phyloP scores from a whole-genome alignment of 1,139 yeast species.

The Suhomyces choctaworum region DNA sequence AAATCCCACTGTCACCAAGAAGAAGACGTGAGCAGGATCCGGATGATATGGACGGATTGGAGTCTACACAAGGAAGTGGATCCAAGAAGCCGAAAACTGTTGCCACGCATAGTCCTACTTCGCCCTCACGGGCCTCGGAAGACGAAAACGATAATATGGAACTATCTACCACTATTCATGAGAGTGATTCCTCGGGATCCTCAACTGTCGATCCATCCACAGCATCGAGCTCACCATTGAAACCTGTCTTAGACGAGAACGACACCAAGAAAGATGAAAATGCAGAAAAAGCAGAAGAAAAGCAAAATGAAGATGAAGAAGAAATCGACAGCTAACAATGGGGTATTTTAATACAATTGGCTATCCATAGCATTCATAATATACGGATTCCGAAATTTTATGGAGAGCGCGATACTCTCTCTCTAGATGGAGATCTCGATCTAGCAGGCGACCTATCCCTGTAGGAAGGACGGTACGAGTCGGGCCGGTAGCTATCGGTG shows the following conservation, averaged over 20 bases:
- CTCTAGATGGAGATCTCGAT: conserved; percentile 18
- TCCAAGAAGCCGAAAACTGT: conserved; percentile 8
- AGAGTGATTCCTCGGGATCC: conserved; percentile 1
- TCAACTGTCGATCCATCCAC: conserved; percentile 8
- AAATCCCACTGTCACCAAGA: conserved; percentile 9
- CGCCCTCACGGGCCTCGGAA: conserved; percentile 4
- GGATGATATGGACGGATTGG: conserved; percentile 10
- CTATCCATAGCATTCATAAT: too few relatives aligned
- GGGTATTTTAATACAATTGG: too few relatives aligned
- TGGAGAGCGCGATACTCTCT: conserved; percentile 8
- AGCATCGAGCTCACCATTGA: conserved; percentile 3
- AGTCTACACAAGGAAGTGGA: conserved; percentile 1
- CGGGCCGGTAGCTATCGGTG: conserved; percentile 17
- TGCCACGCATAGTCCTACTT: conserved; percentile 5
- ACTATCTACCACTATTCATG: conserved; percentile 15
- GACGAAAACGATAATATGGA: conserved; percentile 17
- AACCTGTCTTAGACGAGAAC: neutral
- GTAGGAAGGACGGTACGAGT: conserved; percentile 22
- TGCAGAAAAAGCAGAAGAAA: neutral
- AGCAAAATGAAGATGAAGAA: too few relatives aligned
- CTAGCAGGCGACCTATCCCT: conserved; percentile 13
- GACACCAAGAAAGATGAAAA: neutral
- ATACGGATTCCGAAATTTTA: too few relatives aligned
- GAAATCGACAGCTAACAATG: too few relatives aligned
- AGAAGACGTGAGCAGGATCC: conserved; percentile 8